Evolutionary conservation across 2,329 filamentous ascomycete species (phyloP).

Genomic region (Penicillium brasilianum): DNA sequence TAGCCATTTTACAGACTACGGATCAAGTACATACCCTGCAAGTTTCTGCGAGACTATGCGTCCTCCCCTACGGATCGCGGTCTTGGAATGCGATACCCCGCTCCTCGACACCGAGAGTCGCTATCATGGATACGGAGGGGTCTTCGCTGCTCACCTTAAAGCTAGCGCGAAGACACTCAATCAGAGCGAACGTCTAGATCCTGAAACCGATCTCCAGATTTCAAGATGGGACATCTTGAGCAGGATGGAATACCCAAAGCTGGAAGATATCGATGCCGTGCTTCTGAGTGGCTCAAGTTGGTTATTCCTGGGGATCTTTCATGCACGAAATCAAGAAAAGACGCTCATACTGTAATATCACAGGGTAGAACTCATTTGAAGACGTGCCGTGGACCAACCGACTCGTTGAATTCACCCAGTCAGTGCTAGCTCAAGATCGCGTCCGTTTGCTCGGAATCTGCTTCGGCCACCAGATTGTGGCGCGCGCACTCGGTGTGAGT

Average conservation of each 20-base stretch:
- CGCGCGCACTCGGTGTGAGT: slow-evolving; percentile 69
- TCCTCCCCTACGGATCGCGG: slow-evolving; percentile 72
- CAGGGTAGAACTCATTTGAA: slow-evolving; percentile 75
- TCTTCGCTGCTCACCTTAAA: slow-evolving; percentile 67
- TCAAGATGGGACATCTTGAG: slow-evolving; percentile 74
- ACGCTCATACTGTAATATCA: background rate
- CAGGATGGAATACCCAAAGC: slow-evolving; percentile 69
- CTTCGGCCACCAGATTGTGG: slow-evolving; percentile 87
- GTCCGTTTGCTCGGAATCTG: slow-evolving; percentile 80
- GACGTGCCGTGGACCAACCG: slow-evolving; percentile 75
- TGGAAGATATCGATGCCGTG: slow-evolving; percentile 79
- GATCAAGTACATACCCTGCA: background rate
- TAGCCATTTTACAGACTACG: background rate
- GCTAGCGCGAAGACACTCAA: slow-evolving; percentile 57
- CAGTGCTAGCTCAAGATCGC: slow-evolving; percentile 64
- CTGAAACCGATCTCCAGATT: slow-evolving; percentile 58
- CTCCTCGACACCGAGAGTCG: slow-evolving; percentile 65
- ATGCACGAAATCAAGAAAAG: background rate
- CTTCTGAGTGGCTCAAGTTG: slow-evolving; percentile 75
- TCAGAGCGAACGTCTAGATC: slow-evolving; percentile 38
- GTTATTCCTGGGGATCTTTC: slow-evolving; percentile 29
- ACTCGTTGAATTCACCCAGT: slow-evolving; percentile 70
- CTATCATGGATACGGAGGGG: slow-evolving; percentile 74
- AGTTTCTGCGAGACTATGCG: slow-evolving; percentile 33
- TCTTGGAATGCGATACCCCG: slow-evolving; percentile 87